Percentiles rank a stretch among this genome's conserved stretches.
These are phyloP conservation scores for Pestalotiopsis sp. DNA, from an alignment of 2,329 filamentous ascomycete genomes.

Conservation along the genomic window DNA sequence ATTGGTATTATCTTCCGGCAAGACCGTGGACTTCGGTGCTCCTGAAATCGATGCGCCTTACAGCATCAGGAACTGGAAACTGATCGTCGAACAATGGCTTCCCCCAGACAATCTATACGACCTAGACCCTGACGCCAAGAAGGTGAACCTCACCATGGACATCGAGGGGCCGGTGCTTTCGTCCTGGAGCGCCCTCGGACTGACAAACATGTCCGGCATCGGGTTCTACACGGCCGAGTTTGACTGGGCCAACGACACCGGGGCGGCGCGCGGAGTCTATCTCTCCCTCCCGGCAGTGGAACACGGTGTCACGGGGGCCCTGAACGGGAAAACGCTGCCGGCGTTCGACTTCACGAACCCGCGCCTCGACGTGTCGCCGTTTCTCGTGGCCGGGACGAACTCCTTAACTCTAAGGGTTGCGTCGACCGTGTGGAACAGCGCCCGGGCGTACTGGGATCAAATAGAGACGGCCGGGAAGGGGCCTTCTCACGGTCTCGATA, in stretches of 20 bases:
- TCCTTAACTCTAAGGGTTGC: not conserved
- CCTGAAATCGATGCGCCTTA: not conserved
- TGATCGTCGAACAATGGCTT: not conserved
- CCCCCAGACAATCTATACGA: not conserved
- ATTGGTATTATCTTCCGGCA: not conserved
- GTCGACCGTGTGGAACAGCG: not conserved
- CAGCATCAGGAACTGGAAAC: not conserved
- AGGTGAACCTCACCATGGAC: not conserved
- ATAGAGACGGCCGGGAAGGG: not conserved
- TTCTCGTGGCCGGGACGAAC: not conserved
- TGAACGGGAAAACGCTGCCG: not conserved
- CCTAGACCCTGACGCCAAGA: not conserved
- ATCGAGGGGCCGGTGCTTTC: not conserved
- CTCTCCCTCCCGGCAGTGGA: not conserved
- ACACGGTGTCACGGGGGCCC: not conserved
- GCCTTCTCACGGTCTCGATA: not conserved
- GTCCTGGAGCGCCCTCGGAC: not conserved
- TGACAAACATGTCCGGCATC: not conserved
- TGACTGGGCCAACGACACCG: not conserved
- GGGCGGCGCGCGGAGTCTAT: not conserved
- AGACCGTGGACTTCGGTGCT: not conserved
- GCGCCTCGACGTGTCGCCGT: not conserved
- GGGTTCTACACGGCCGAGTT: not conserved
- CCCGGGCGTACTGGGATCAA: not conserved
- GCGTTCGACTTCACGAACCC: constrained; percentile 2